Base-by-base conservation (phyloP, 371 early-diverging fungal genomes). In the Scutellospora calospora region DNA sequence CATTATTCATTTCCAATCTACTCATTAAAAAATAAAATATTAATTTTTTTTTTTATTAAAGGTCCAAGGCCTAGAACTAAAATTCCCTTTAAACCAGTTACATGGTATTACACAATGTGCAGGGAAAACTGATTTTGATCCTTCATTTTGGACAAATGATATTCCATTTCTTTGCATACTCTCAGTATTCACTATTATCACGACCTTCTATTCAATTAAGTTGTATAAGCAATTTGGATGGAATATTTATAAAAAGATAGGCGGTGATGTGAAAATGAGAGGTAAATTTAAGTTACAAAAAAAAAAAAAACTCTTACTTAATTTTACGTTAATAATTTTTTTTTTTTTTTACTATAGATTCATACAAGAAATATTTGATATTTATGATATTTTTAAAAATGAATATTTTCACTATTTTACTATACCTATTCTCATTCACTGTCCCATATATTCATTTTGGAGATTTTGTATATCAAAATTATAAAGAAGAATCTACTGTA, bases 221-320 rank as follows among this genome's bases (percentile, higher is more conserved):
- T 86, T 96, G 55, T 97, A 96, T 84, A 90, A 91, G 62, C 94
- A 96, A 85, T 97, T 95, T 88, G 97, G 97, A 59, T 97, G 97
- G 97, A 94, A 93, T 84, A 94, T 97, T 33, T 97, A 96, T 86
- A 97, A 97, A 86, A 93, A 94, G 86, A 96, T 97, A 83, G 98
- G 98, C 1, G 97, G 97, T 5, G 96, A 97, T 83, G 88, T 96
- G 71, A 85, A 89, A 52, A 96, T 96, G 90, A 88, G 94, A 86
- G 89, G 95, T 95, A 89, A n/a, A n/a, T n/a, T n/a, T n/a, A n/a
- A n/a, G n/a, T n/a, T n/a, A n/a, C n/a, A n/a, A 35, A 27, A 45
- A 87, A 63, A 31, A 29, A 25, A 12, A 33, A 27, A 87, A 68
- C 14, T 18, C 5, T 29, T 52, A 12, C 45, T 35, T 38, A 11